Evolutionary conservation across 768 basidiomycete species (phyloP), one percentile per base, ranked within the genome.

Genomic region (Rhodotorula paludigena): DNA sequence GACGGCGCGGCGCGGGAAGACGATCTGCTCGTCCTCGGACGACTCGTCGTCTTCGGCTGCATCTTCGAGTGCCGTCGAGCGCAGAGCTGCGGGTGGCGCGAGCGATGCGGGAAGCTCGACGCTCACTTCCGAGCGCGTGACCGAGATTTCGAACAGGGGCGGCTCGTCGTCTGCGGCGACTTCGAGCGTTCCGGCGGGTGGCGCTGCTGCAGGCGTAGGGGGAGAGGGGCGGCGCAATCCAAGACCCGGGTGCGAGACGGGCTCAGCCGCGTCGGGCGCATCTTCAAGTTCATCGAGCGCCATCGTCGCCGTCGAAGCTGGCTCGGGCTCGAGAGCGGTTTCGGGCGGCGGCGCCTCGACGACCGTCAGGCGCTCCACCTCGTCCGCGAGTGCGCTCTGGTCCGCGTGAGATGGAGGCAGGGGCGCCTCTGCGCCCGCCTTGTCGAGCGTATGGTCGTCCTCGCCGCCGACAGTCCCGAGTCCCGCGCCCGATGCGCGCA

Each of bases 391-490:
- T 20, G 16, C 42, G 1, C 32, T 44, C 47, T 66, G 61, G 36
- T 11, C 38, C 11, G 14, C 18, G 23, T 35, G n/a, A 2, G 10
- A 23, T 4, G 12, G n/a, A 9, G 15, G 51, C 3, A 23, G 45
- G 8, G 56, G 66, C 25, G 42, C 49, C 15, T 42, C 49, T 0
- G 60, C 48, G 20, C 51, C 61, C 16, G 60, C 65, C 53, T 63
- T 49, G 41, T 71, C 65, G 38, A 63, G 60, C 2, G 48, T 55
- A 3, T 64, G 60, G 12, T 70, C 68, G 51, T 70, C 68, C 21
- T 69, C 64, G 35, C 63, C 68, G 32, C 68, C 68, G 32, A 64
- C 68, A 0, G 60, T 65, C 1, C 69, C 69, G 36, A 64, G 36
- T 0, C 52, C 64, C 1, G 42, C n/a, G 15, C 15, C 32, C n/a